Base-by-base conservation (phyloP, 2,329 filamentous ascomycete genomes). In the Colletotrichum tanaceti region DNA sequence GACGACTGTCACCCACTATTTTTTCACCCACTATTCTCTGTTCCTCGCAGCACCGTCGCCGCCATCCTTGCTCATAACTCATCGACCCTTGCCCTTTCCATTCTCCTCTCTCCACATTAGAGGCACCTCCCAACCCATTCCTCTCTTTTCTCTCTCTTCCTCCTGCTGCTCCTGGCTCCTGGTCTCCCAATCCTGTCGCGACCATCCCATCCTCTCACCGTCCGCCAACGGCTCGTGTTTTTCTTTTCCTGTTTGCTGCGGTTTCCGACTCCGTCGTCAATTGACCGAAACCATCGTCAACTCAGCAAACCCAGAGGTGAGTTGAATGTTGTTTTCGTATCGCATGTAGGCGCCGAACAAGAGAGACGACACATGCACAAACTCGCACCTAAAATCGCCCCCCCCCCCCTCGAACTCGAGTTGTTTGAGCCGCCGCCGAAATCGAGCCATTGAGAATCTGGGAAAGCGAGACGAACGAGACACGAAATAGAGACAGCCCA, bases 91-190 rank as follows among this genome's bases (percentile, higher is more conserved):
- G 58, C 60, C 63, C 59, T 67, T 71, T 62, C 63, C 62, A 61
- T 63, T 65, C 58, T 69, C 70, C 59, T 62, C 68, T 68, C 65
- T 68, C 68, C 70, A 68, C 70, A 71, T 71, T 71, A 71, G 69
- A 71, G 64, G 58, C 63, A 71, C 64, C 70, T 65, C 68, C 64
- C 68, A 69, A 65, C 65, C 70, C 68, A 70, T 71, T 71, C 63
- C 70, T 70, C 70, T 71, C 68, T 71, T 71, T 71, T 64, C 64
- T 70, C 70, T 71, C 63, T 65, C 41, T 59, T 68, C 49, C 65
- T 71, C 47, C 58, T 71, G 64, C 65, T 67, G 64, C 65, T 67
- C 61, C 70, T 71, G 64, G 67, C n/a, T n/a, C n/a, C n/a, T n/a
- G n/a, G n/a, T 66, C 70, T 69, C 22, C 39, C 49, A 69, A 24